Percentiles rank a stretch among this genome's conserved stretches.
phyloP scores from a whole-genome alignment of 306 rosid species.

The Cicer pinnatifidum region DNA sequence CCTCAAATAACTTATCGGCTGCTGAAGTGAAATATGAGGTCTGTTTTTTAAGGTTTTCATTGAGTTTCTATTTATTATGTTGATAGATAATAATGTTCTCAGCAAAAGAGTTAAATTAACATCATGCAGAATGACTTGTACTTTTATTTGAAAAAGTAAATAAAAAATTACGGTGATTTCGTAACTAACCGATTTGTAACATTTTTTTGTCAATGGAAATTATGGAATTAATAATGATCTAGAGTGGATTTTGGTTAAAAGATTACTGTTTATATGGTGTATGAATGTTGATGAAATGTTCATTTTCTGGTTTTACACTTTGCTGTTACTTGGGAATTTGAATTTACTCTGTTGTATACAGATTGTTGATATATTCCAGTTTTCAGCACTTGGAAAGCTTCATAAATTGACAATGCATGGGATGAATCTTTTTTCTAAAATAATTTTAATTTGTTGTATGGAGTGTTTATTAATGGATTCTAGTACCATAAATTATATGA shows the following conservation, averaged over 20 bases:
- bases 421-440: not conserved
- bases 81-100: not conserved
- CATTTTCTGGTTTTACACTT: not conserved
- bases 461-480: conserved; percentile 4
- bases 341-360: not conserved
- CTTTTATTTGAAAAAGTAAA: not conserved
- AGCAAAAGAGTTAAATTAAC: not conserved
- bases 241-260: not conserved
- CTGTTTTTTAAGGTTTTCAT: conserved; percentile 31
- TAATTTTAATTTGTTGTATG: conserved; percentile 4
- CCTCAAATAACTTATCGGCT: conserved; percentile 47
- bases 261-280: conserved; percentile 1
- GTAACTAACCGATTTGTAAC: not conserved
- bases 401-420: conserved; percentile 1
- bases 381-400: conserved; percentile 18
- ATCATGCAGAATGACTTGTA: not conserved
- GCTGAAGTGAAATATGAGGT: conserved; percentile 78
- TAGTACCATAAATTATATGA: conserved; percentile 10
- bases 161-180: not conserved
- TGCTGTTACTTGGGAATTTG: conserved; percentile 12
- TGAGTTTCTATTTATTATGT: not conserved
- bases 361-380: conserved; percentile 17
- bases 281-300: not conserved
- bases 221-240: not conserved
- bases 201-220: not conserved